Evolutionary conservation across 192 early-diverging fungal genomes (phyloP).

Genomic region (Mortierella hygrophila): DNA sequence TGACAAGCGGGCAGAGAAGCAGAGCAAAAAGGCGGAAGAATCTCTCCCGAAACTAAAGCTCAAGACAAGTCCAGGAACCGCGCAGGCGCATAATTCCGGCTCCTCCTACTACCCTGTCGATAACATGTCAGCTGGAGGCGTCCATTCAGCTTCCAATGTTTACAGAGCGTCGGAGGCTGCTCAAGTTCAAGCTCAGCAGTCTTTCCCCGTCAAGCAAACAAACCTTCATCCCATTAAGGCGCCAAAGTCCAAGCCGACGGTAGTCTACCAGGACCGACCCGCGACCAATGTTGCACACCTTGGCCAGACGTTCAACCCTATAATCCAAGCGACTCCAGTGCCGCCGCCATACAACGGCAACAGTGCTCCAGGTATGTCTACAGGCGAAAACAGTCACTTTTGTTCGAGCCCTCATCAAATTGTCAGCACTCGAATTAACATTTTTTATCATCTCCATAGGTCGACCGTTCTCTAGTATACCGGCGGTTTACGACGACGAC

Average conservation of each 20-base stretch:
- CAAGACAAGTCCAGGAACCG: neutral
- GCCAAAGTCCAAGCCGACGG: neutral
- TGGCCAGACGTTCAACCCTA: neutral
- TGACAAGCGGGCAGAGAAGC: constrained; percentile 19
- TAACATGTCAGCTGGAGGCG: neutral
- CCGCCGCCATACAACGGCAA: neutral
- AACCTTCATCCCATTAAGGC: neutral
- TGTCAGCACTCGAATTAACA: too few species aligned
- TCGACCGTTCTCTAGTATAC: neutral
- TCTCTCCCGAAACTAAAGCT: constrained; percentile 18
- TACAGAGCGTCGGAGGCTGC: neutral
- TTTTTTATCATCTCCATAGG: neutral
- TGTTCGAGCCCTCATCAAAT: neutral
- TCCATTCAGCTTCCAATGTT: neutral
- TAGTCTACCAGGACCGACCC: neutral
- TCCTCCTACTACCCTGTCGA: neutral
- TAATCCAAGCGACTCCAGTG: neutral
- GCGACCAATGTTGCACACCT: neutral
- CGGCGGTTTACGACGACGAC: constrained; percentile 45
- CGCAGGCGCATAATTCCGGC: neutral
- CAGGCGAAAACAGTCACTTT: neutral
- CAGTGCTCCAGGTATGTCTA: neutral
- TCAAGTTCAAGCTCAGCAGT: constrained; percentile 4
- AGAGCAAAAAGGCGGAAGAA: neutral
- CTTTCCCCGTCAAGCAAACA: neutral